Percentiles rank a stretch among this genome's conserved stretches.
These are phyloP conservation scores for Podaxis mareebaensis DNA, from an alignment of 768 basidiomycete species.

Conservation along the genomic window DNA sequence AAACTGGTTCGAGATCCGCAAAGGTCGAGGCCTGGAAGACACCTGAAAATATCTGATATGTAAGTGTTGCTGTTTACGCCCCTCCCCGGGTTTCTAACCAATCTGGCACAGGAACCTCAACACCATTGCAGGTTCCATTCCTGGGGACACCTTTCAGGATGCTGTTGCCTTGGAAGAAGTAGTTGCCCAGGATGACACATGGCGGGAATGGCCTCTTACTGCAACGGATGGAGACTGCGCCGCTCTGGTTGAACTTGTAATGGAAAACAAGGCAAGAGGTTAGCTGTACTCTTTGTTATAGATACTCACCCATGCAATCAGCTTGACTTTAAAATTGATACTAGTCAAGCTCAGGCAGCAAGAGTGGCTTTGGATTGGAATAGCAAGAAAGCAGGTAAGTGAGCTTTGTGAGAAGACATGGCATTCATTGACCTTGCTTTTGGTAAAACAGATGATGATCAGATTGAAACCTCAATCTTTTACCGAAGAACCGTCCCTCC, in stretches of 20 bases:
- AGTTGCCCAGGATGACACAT: constrained; percentile 47
- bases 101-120: constrained; percentile 57
- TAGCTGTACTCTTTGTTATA: not conserved
- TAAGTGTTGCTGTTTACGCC: constrained; percentile 21
- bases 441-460: constrained; percentile 68
- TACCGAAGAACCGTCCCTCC: constrained; percentile 27
- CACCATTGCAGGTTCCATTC: constrained; percentile 62
- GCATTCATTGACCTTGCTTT: not conserved
- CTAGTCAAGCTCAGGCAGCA: constrained; percentile 54
- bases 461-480: constrained; percentile 71
- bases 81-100: not conserved
- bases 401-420: not conserved
- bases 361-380: constrained; percentile 73
- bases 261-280: constrained; percentile 64
- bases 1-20: constrained; percentile 63
- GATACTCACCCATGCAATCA: constrained; percentile 25
- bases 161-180: constrained; percentile 60
- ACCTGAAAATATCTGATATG: constrained; percentile 77
- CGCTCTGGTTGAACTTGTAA: constrained; percentile 77
- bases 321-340: constrained; percentile 77
- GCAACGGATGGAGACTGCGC: constrained; percentile 83
- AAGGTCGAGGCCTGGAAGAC: constrained; percentile 70
- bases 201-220: constrained; percentile 79
- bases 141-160: constrained; percentile 69
- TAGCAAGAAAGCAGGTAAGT: constrained; percentile 83